A percentile compares a stretch with the other conserved stretches of the same genome.
phyloP scores from a whole-genome alignment of 495 filamentous ascomycete species.

The Lophium mytilinum region DNA sequence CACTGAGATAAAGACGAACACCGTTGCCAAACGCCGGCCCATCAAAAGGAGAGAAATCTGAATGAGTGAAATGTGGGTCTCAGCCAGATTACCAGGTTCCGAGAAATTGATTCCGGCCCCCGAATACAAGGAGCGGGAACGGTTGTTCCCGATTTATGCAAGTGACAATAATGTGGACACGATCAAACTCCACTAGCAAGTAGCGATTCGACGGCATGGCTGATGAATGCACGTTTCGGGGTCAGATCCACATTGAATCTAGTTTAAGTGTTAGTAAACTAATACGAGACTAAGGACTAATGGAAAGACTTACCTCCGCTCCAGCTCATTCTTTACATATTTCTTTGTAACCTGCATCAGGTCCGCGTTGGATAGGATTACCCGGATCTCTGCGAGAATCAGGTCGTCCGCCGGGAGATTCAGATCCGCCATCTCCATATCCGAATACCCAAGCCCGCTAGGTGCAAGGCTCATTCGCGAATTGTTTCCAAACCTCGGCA shows the following conservation, averaged over 20 bases:
- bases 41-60: too few relatives aligned
- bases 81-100: too few relatives aligned
- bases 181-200: neutral
- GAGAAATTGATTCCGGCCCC: too few relatives aligned
- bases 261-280: neutral
- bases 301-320: conserved; percentile 52
- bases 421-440: conserved; percentile 62
- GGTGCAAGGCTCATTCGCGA: conserved; percentile 76
- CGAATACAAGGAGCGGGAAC: too few relatives aligned
- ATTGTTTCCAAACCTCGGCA: conserved; percentile 38
- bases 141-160: too few relatives aligned
- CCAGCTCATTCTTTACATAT: conserved; percentile 87
- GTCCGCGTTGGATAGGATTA: conserved; percentile 84
- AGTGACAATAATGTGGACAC: too few relatives aligned
- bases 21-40: too few relatives aligned
- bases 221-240: conserved; percentile 20
- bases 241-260: conserved; percentile 24
- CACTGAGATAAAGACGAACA: too few relatives aligned
- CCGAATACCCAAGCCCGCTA: conserved; percentile 37
- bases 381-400: conserved; percentile 84
- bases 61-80: too few relatives aligned
- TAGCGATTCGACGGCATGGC: conserved; percentile 21
- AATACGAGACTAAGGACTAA: neutral
- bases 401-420: conserved; percentile 82
- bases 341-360: conserved; percentile 99